Conservation (phyloP, 495 filamentous ascomycete genomes). For the Aspergillus coremiiformis region DNA sequence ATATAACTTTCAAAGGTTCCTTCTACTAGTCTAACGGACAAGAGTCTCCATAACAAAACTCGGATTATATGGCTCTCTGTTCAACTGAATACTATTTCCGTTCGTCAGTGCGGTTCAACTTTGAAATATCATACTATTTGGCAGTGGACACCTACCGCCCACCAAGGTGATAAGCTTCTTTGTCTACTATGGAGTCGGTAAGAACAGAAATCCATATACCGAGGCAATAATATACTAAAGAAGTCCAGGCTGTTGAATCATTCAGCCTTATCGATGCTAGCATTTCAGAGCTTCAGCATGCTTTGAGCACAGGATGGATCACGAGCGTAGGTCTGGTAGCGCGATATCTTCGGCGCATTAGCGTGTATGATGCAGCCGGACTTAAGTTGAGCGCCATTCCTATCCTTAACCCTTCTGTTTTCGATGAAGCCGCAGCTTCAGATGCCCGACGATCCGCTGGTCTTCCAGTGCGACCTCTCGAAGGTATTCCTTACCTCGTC, state of each 20-base stretch:
- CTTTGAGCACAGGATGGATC: slow-evolving; percentile 15
- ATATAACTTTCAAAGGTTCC: neutral
- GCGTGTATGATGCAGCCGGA: slow-evolving; percentile 25
- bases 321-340: slow-evolving; percentile 40
- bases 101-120: too few species aligned
- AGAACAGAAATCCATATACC: neutral
- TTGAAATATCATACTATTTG: too few species aligned
- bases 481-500: slow-evolving; percentile 65
- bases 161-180: neutral
- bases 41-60: neutral
- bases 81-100: neutral
- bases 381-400: slow-evolving; percentile 29
- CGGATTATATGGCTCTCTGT: neutral
- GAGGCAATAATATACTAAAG: neutral
- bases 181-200: neutral
- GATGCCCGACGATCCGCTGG: slow-evolving; percentile 26
- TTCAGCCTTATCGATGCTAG: slow-evolving; percentile 12
- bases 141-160: too few species aligned
- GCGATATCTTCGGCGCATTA: slow-evolving; percentile 44
- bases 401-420: slow-evolving; percentile 22
- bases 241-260: neutral
- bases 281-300: slow-evolving; percentile 11
- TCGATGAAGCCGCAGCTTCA: slow-evolving; percentile 28
- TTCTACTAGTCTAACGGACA: neutral
- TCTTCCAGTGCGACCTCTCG: slow-evolving; percentile 40